These are phyloP conservation scores for Spiromastix sp. DNA, from an alignment of 2,329 filamentous ascomycete genomes.

Conservation along the genomic window DNA sequence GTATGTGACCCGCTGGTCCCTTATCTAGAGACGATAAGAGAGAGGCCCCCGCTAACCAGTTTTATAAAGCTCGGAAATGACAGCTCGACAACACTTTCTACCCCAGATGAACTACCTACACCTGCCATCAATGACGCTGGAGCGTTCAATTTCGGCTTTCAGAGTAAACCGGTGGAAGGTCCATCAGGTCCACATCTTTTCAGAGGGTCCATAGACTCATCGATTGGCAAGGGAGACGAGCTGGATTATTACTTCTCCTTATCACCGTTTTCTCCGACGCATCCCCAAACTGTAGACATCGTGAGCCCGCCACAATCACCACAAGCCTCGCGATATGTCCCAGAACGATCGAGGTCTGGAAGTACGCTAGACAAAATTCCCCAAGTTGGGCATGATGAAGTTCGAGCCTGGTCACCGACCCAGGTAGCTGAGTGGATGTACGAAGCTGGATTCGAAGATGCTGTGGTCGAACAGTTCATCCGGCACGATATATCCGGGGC, in stretches of 20 bases:
- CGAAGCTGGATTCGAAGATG: constrained; percentile 65
- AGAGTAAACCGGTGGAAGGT: constrained; percentile 58
- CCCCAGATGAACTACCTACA: constrained; percentile 73
- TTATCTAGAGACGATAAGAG: not conserved
- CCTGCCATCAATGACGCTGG: constrained; percentile 56
- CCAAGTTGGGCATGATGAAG: constrained; percentile 19
- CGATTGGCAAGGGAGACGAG: constrained; percentile 8
- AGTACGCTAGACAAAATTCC: constrained; percentile 17
- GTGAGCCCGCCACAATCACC: too few relatives aligned
- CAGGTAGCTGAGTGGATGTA: constrained; percentile 62
- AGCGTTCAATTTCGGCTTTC: constrained; percentile 50
- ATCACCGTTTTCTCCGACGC: constrained; percentile 11
- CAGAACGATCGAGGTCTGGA: constrained; percentile 47
- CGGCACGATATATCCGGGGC: constrained; percentile 86
- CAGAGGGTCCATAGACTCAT: constrained; percentile 42
- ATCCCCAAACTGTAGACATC: too few relatives aligned
- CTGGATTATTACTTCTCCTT: constrained; percentile 10
- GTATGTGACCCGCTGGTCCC: constrained; percentile 11
- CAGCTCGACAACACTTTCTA: constrained; percentile 79
- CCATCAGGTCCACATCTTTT: constrained; percentile 88
- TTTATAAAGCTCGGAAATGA: constrained; percentile 29
- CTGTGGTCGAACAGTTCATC: constrained; percentile 72
- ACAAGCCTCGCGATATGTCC: constrained; percentile 8
- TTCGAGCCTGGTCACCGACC: constrained; percentile 22
- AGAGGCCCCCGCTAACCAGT: not conserved